Evolutionary conservation across 345 rosid genomes (phyloP).

Genomic region (Populus simonii): DNA sequence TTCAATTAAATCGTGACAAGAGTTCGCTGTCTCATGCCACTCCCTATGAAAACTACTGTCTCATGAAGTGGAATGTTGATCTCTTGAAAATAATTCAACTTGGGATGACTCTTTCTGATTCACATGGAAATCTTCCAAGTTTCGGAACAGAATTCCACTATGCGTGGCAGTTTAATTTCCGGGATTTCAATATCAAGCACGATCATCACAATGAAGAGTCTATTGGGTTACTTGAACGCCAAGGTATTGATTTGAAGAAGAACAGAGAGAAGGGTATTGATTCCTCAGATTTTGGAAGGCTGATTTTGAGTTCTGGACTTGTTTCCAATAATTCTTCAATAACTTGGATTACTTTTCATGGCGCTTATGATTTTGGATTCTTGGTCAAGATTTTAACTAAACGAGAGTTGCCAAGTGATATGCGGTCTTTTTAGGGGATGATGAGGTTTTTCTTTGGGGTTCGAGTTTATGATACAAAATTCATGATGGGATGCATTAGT

Average conservation of each 20-base stretch:
- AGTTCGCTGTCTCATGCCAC: too few relatives aligned
- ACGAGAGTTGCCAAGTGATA: too few relatives aligned
- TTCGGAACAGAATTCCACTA: not conserved
- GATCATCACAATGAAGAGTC: not conserved
- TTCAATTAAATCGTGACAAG: not conserved
- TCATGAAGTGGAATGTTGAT: conserved; percentile 5
- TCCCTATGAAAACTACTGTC: not conserved
- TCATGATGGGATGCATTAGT: not conserved
- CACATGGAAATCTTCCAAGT: not conserved
- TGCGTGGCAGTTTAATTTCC: conserved; percentile 4
- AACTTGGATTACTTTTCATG: not conserved
- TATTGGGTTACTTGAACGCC: not conserved
- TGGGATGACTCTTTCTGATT: not conserved
- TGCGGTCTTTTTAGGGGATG: too few relatives aligned
- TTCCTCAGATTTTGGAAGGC: not conserved
- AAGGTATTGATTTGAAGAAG: conserved; percentile 9
- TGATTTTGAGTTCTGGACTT: not conserved
- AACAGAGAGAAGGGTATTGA: not conserved
- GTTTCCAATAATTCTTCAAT: not conserved
- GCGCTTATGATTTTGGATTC: conserved; percentile 1
- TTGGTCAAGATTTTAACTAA: not conserved
- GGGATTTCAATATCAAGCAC: not conserved
- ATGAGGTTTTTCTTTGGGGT: not conserved
- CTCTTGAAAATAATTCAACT: not conserved
- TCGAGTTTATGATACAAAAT: conserved; percentile 1